Evolutionary conservation across 2,329 filamentous ascomycete genomes (phyloP), one percentile per base, ranked within the genome.

Genomic region (Aspergillus pseudotamarii): DNA sequence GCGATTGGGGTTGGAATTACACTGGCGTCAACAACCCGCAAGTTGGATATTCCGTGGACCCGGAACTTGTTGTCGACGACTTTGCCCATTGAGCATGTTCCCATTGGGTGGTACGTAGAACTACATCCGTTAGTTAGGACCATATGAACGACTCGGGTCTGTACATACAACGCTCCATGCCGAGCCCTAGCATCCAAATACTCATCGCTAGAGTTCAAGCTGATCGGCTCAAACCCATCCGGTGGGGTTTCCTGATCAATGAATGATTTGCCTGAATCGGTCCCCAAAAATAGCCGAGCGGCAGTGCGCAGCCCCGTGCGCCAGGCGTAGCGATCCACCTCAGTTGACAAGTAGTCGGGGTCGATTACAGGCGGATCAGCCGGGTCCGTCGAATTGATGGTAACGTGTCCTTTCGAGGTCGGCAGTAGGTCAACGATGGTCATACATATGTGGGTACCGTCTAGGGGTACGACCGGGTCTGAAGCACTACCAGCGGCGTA

Each of bases 271-370:
- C 48, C 14, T 46, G 54, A 19, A 19, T 41, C 16, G 6, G 36
- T 41, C 1, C 16, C 36, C 36, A 41, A 19, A 41, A 41, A 41
- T 41, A 41, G 16, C 0, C 16, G 36, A 41, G 36, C 4, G 6
- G 36, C 26, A 62, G 46, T 11, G 58, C 59, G 55, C 16, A 66
- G 38, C 6, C 64, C 64, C 46, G 62, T 57, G 45, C 59, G 38
- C 36, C 64, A 38, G 16, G 60, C 30, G 45, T 58, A 62, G 21
- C 55, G 51, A 41, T 66, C 62, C 3, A 48, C 38, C 54, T 66
- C 64, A 12, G 59, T 66, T 26, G 60, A 57, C n/a, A 57, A 30
- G n/a, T 64, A 64, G 54, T 66, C 59, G 12, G 64, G 64, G 45
- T 66, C 54, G 23, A 66, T 64, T 38, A 55, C 51, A 38, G 51